A percentile compares a stretch with the other conserved stretches of the same genome.
phyloP scores from a whole-genome alignment of 352 stramenopile genomes.

The Phytophthora megakarya region DNA sequence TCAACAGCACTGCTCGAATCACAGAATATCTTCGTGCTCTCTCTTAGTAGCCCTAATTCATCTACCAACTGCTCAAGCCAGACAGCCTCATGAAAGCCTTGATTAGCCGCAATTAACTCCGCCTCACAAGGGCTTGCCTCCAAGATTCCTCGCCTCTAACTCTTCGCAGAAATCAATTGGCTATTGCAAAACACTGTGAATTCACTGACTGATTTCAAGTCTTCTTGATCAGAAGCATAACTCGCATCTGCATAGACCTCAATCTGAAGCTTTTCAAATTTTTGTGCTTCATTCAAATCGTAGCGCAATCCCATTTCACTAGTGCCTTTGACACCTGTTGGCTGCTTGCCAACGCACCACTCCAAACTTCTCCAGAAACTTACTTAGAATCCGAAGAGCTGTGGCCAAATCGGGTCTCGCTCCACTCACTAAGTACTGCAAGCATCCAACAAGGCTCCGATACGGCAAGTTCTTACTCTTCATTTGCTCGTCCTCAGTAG shows the following conservation, averaged over 20 bases:
- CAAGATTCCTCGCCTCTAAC: constrained; percentile 17
- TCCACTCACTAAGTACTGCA: constrained; percentile 20
- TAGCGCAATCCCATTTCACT: constrained; percentile 15
- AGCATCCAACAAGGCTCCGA: constrained; percentile 18
- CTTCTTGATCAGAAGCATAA: constrained; percentile 11
- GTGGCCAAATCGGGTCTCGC: constrained; percentile 10
- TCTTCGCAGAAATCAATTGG: constrained; percentile 18
- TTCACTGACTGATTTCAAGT: constrained; percentile 11
- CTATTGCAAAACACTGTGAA: constrained; percentile 19
- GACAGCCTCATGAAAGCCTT: not conserved
- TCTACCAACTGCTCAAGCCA: constrained; percentile 22
- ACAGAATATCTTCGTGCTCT: constrained; percentile 1
- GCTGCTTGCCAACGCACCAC: constrained; percentile 1
- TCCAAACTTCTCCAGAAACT: constrained; percentile 6
- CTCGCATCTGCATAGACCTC: constrained; percentile 19
- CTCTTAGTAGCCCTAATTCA: constrained; percentile 13
- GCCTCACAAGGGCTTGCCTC: constrained; percentile 15
- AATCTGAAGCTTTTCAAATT: constrained; percentile 17
- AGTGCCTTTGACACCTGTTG: constrained; percentile 2
- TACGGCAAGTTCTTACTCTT: constrained; percentile 13
- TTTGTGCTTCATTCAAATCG: constrained; percentile 22
- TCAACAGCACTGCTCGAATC: constrained; percentile 20
- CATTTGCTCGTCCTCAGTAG: constrained; percentile 10
- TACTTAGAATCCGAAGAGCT: constrained; percentile 8
- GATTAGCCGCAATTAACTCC: constrained; percentile 17